Conservation (phyloP, 139 green algal genomes). For the Edaphochlamys debaryana region DNA sequence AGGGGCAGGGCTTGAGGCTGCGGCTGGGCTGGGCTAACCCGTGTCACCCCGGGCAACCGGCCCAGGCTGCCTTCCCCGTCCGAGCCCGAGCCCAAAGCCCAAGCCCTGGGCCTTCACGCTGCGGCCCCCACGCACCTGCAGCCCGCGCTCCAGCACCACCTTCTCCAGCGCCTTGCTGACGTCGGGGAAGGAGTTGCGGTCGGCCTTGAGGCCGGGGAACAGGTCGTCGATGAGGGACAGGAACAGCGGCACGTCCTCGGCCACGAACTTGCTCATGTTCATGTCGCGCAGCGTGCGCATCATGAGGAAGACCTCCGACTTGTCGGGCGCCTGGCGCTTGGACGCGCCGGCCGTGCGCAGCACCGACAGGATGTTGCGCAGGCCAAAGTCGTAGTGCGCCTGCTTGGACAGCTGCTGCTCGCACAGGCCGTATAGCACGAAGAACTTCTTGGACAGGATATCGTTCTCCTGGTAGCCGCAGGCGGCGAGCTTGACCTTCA, state of each 20-base stretch:
- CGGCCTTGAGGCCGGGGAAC: conserved; percentile 83
- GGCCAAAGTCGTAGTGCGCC: conserved; percentile 97
- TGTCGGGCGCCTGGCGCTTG: conserved; percentile 90
- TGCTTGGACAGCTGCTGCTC: conserved; percentile 98
- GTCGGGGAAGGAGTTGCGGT: conserved; percentile 80
- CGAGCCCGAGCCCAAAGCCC: too few relatives aligned
- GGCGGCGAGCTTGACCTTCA: conserved; percentile 96
- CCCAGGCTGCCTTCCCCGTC: too few relatives aligned
- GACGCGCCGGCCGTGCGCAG: conserved; percentile 86
- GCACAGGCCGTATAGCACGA: conserved; percentile 95
- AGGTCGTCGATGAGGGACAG: conserved; percentile 95
- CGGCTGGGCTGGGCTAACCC: too few relatives aligned
- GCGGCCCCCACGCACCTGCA: conserved; percentile 65
- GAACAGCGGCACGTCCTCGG: conserved; percentile 96
- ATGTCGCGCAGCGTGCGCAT: conserved; percentile 90
- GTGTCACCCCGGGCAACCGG: too few relatives aligned
- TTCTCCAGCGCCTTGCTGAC: conserved; percentile 80
- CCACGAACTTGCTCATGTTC: conserved; percentile 99
- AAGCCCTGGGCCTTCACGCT: too few relatives aligned
- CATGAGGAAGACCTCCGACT: conserved; percentile 80
- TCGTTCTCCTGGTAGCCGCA: conserved; percentile 96
- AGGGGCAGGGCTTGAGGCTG: too few relatives aligned
- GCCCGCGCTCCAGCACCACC: conserved; percentile 64
- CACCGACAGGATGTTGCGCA: conserved; percentile 95
- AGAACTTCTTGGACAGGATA: conserved; percentile 95